Evolutionary conservation across 208 protist genomes (phyloP), one percentile per base, ranked within the genome.

Genomic region (Porcisia hertigi): DNA sequence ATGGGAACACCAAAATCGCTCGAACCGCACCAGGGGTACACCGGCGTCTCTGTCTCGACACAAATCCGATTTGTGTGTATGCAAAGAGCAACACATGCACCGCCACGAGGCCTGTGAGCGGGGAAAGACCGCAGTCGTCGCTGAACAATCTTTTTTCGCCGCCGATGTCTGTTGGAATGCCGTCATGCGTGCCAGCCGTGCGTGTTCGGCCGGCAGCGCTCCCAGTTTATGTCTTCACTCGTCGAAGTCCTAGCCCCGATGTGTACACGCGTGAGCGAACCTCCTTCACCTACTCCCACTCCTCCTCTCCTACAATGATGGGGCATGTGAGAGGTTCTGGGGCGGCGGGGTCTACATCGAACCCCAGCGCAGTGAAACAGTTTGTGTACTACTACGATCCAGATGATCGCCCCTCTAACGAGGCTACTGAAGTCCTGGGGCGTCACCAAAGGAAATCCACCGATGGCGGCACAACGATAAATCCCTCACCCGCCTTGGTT

Each of bases 161-260:
- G 30, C 14, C n/a, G 34, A 20, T 30, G 36, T 18, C 69, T 23
- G 57, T 9, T 3, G 39, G 25, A 39, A 4, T 65, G 39, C n/a
- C 47, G 7, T 55, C 52, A 8, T 36, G 55, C 4, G 62, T 59
- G 1, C 59, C 62, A 20, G 54, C 25, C 6, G 60, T 67, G 20
- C 69, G 57, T 16, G 45, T 88, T 1, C 52, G 74, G 53, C 76
- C 87, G 1, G 83, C 90, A 30, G 65, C 62, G 18, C 75, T 94
- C 54, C 90, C 90, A 1, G 90, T 94, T 3, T 94, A 91, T 76
- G 77, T 94, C 69, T 92, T 94, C 82, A 76, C 88, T 65, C 73
- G 86, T 1, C 90, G 90, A 62, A 88, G 86, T 66, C 81, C 66
- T 49, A 94, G 90, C 71, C 88, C 90, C 1, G 84, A 84, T 58